Evolutionary conservation across 257 asterid species (phyloP).

Genomic region (Petunia axillaris): DNA sequence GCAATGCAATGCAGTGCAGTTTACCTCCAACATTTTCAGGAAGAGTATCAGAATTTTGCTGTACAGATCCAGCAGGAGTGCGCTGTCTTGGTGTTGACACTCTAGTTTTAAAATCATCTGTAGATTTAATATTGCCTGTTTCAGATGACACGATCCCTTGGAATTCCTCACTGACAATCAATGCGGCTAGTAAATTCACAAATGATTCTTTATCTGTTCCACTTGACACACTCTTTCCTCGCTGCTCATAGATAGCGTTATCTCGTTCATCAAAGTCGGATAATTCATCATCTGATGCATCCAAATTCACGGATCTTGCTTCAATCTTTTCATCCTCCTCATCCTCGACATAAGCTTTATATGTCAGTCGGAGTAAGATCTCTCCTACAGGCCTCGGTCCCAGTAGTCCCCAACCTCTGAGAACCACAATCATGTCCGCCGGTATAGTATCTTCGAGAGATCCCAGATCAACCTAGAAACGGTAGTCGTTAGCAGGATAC

Average conservation of each 20-base stretch:
- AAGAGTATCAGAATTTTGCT: slow-evolving; percentile 43
- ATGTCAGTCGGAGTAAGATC: slow-evolving; percentile 79
- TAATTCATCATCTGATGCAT: slow-evolving; percentile 62
- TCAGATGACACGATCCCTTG: slow-evolving; percentile 90
- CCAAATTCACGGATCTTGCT: slow-evolving; percentile 35
- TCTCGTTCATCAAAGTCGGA: slow-evolving; percentile 58
- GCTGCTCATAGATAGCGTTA: slow-evolving; percentile 41
- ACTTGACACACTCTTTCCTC: slow-evolving; percentile 35
- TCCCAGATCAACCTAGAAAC: slow-evolving; percentile 81
- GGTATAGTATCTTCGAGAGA: slow-evolving; percentile 95
- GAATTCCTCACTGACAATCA: slow-evolving; percentile 92
- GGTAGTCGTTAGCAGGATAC: slow-evolving; percentile 19
- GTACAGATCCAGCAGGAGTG: slow-evolving; percentile 38
- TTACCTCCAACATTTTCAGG: slow-evolving; percentile 62
- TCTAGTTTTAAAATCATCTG: slow-evolving; percentile 35
- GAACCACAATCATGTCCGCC: slow-evolving; percentile 73
- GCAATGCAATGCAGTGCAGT: slow-evolving; percentile 22
- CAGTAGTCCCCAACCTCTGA: slow-evolving; percentile 81
- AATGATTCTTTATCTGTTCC: slow-evolving; percentile 71
- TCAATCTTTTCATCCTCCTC: slow-evolving; percentile 83
- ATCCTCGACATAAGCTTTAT: slow-evolving; percentile 97
- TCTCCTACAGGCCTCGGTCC: slow-evolving; percentile 85
- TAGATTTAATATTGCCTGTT: slow-evolving; percentile 50
- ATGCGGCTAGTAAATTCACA: slow-evolving; percentile 77
- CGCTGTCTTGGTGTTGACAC: slow-evolving; percentile 43